These are phyloP conservation scores for Mortierella claussenii DNA, from an alignment of 192 early-diverging fungal species.

Conservation along the genomic window DNA sequence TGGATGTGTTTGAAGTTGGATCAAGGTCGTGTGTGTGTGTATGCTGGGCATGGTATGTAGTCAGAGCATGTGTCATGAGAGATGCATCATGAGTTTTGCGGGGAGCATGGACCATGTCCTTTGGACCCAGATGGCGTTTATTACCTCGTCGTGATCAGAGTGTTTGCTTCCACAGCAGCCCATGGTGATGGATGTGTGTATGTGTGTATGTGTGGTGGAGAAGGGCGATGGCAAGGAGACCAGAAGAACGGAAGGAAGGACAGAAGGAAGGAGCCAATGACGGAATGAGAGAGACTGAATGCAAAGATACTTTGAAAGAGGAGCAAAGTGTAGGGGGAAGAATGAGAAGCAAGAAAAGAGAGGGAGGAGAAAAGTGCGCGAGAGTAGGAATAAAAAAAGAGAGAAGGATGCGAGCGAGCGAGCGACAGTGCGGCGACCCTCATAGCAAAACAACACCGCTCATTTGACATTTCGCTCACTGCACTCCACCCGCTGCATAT, in stretches of 20 bases:
- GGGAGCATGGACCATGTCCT: no score
- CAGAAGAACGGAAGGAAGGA: not conserved
- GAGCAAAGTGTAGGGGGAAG: no score
- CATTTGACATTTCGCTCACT: no score
- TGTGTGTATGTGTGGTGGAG: conserved; percentile 1
- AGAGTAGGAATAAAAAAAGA: not conserved
- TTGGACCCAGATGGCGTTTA: no score
- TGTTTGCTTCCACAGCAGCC: conserved; percentile 56
- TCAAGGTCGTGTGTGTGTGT: no score
- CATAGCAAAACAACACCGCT: no score
- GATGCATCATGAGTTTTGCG: no score
- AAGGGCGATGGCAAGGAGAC: not conserved
- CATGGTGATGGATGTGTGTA: conserved; percentile 14
- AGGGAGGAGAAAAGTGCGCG: not conserved
- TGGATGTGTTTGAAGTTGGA: no score
- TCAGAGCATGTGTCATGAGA: no score
- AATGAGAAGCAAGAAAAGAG: not conserved
- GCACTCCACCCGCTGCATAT: no score
- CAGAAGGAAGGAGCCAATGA: not conserved
- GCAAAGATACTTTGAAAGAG: no score
- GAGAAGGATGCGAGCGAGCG: not conserved
- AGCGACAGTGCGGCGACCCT: not conserved
- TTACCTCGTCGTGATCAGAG: conserved; percentile 48
- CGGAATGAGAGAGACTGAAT: not conserved
- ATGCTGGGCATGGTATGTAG: no score